Evolutionary conservation across 2,329 filamentous ascomycete species (phyloP), one percentile per base, ranked within the genome.

Genomic region (Fusarium sp.): DNA sequence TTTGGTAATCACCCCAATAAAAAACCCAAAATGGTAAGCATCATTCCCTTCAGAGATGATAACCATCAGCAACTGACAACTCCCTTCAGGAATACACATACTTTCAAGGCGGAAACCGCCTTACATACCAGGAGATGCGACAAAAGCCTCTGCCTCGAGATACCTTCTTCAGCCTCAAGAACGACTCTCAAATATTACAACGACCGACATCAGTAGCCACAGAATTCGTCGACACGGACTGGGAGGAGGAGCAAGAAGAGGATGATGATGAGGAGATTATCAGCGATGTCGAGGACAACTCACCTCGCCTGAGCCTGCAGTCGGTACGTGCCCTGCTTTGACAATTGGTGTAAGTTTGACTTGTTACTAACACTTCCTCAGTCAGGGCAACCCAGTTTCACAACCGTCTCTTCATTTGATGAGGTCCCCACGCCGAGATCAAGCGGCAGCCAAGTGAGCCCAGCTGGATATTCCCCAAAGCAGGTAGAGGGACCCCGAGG

Each of bases 361-460:
- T 40, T 38, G 47, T 45, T 56, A 45, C 70, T 79, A 40, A 77
- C 68, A 63, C 8, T 31, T 64, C 14, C 77, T 77, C 79, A 95
- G 93, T 88, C 90, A 71, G 89, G 88, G 77, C 90, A 93, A 78
- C 91, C 90, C 69, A 97, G 94, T 85, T 91, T 95, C 80, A 96
- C 94, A 4, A 97, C 95, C 3, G 87, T 97, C 40, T 97, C 95
- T 8, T 96, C 94, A 2, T 95, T 93, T 78, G 95, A 97, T 79
- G 95, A 97, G 81, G 88, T 92, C 5, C 90, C 91, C 33, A 98
- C 95, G 29, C 95, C 95, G 20, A 89, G 90, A 71, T 93, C 93
- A 54, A 89, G 85, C 77, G 88, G 88, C 74, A 87, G 89, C 73
- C 88, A 90, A 70, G 88, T 87, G 71, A 86, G 87, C 31, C 94